Evolutionary conservation across 495 filamentous ascomycete genomes (phyloP), one percentile per base, ranked within the genome.

Genomic region (Trichocladium antarcticum): DNA sequence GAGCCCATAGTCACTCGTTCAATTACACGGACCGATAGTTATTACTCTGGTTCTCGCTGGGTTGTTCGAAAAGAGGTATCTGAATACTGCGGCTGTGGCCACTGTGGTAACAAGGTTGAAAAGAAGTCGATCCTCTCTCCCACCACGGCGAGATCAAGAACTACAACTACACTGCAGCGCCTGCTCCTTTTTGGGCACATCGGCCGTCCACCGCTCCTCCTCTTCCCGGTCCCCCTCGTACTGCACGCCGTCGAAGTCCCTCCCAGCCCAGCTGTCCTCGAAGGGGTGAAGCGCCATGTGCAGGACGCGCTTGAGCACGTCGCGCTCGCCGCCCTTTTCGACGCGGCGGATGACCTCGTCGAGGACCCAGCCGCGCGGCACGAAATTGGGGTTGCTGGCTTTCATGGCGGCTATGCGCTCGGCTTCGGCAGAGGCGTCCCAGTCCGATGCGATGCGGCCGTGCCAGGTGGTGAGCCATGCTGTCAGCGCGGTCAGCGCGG

Each of bases 121-220:
- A n/a, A n/a, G n/a, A n/a, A n/a, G n/a, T n/a, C n/a, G n/a, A n/a
- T n/a, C n/a, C n/a, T n/a, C n/a, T n/a, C n/a, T n/a, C n/a, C n/a
- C n/a, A n/a, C n/a, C n/a, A n/a, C n/a, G n/a, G n/a, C n/a, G n/a
- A n/a, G n/a, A 41, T 47, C 32, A 56, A 16, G 75, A 78, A 51
- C 74, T 77, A 64, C 92, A 98, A 61, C 84, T 89, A 67, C 92
- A 98, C 73, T 95, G 90, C 78, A 94, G 79, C 36, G 80, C 84
- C 57, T 86, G 74, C 63, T 77, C 77, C 36, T 68, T 67, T 65
- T 70, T 81, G 9, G 92, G 92, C 45, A 95, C 87, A 70, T 95
- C 89, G 8, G 87, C 82, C 50, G 82, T 89, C 70, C 85, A 95
- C 56, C 93, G 74, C 57, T 80, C 75, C 51, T 93, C 87, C 62